Evolutionary conservation across 2,329 filamentous ascomycete genomes (phyloP).

Genomic region (Alternaria sp.): DNA sequence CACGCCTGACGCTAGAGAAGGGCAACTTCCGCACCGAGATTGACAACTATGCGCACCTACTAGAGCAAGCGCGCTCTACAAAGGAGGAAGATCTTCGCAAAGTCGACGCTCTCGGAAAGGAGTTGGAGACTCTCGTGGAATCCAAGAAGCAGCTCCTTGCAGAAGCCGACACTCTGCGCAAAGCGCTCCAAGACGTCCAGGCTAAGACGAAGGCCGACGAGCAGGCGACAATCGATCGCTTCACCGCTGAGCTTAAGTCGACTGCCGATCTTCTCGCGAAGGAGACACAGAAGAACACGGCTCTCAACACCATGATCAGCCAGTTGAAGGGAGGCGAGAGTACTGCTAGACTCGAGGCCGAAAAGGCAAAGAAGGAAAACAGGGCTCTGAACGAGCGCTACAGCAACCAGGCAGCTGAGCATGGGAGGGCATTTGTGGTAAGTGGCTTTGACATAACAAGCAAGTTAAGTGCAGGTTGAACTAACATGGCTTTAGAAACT

Average conservation of each 20-base stretch:
- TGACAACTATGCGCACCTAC: constrained; percentile 20
- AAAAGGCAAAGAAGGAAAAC: constrained; percentile 27
- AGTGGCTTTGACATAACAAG: background rate
- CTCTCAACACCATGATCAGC: constrained; percentile 20
- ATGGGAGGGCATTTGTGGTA: constrained; percentile 28
- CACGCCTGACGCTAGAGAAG: constrained; percentile 38
- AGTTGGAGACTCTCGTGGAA: constrained; percentile 17
- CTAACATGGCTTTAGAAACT: constrained; percentile 12
- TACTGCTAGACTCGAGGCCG: constrained; percentile 19
- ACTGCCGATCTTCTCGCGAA: constrained; percentile 25
- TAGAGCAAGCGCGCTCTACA: constrained; percentile 15
- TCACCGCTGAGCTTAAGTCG: constrained; percentile 22
- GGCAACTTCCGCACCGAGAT: constrained; percentile 36
- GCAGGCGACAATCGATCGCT: constrained; percentile 19
- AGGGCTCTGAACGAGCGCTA: constrained; percentile 28
- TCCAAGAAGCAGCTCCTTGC: constrained; percentile 24
- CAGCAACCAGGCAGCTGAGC: constrained; percentile 26
- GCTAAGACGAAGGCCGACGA: constrained; percentile 22
- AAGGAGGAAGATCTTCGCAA: constrained; percentile 15
- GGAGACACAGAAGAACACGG: constrained; percentile 22
- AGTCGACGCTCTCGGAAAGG: constrained; percentile 18
- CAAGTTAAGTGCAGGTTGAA: background rate
- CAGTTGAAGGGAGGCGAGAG: constrained; percentile 16
- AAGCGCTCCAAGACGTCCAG: constrained; percentile 16
- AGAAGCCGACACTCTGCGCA: constrained; percentile 25